Conservation (phyloP, 176 grass and related monocot genomes). For the Rhipidocladum racemiflorum region DNA sequence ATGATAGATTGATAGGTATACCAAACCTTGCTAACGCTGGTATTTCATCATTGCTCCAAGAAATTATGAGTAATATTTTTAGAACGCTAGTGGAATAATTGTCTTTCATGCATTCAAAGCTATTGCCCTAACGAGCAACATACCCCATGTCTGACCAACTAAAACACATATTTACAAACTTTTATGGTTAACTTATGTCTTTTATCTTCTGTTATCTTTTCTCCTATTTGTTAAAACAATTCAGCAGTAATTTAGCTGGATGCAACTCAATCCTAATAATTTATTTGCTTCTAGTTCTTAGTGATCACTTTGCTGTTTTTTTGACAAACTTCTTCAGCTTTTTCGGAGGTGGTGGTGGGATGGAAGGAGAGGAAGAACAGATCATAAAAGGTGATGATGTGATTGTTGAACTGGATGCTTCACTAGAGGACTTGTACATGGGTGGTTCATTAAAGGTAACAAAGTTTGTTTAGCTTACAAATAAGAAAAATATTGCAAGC, state of each 20-base stretch:
- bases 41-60: background rate
- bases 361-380: slow-evolving; percentile 82
- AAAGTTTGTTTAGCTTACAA: background rate
- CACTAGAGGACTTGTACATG: slow-evolving; percentile 95
- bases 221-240: background rate
- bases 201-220: background rate
- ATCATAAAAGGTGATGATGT: slow-evolving; percentile 95
- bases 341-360: slow-evolving; percentile 74
- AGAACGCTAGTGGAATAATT: background rate
- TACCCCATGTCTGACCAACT: background rate
- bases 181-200: background rate
- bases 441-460: slow-evolving; percentile 92
- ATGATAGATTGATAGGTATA: background rate
- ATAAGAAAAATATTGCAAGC: background rate
- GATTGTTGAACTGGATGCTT: slow-evolving; percentile 92
- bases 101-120: background rate
- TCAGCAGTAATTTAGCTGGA: background rate
- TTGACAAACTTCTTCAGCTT: slow-evolving; percentile 51
- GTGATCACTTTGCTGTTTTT: slow-evolving; percentile 9
- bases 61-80: background rate
- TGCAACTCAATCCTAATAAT: background rate
- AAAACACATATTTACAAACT: background rate
- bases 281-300: slow-evolving; percentile 6
- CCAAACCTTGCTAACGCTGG: background rate
- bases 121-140: background rate